Percentiles rank a stretch among this genome's conserved stretches.
These are phyloP conservation scores for Coniochaeta prunicola DNA, from an alignment of 2,329 filamentous ascomycete genomes.

Conservation along the genomic window DNA sequence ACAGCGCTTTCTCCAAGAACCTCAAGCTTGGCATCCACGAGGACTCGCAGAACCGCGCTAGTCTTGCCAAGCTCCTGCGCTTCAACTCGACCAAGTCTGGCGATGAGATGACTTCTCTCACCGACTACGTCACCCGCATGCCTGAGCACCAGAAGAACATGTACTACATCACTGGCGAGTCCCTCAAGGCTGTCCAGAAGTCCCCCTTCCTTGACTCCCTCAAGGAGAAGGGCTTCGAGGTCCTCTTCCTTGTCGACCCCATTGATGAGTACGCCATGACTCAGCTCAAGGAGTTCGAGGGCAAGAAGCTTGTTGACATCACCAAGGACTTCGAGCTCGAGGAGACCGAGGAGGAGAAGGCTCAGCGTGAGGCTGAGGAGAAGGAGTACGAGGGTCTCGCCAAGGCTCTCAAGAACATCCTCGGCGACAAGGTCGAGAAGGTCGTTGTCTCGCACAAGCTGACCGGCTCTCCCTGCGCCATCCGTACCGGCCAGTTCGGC, in stretches of 20 bases:
- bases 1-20: slow-evolving; percentile 99
- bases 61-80: slow-evolving; percentile 95
- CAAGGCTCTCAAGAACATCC: slow-evolving; percentile 98
- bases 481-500: slow-evolving; percentile 98
- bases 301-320: slow-evolving; percentile 99
- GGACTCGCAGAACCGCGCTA: slow-evolving; percentile 91
- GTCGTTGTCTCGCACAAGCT: slow-evolving; percentile 99
- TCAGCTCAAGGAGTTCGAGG: slow-evolving; percentile 99
- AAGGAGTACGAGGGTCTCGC: slow-evolving; percentile 94
- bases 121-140: slow-evolving; percentile 99
- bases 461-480: slow-evolving; percentile 87
- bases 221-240: slow-evolving; percentile 99
- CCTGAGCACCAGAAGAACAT: slow-evolving; percentile 99
- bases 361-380: slow-evolving; percentile 87
- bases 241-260: slow-evolving; percentile 97
- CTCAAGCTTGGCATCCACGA: slow-evolving; percentile 99
- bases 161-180: slow-evolving; percentile 99
- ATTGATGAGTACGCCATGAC: slow-evolving; percentile 99
- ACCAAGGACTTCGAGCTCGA: slow-evolving; percentile 99
- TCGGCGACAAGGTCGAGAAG: slow-evolving; percentile 99
- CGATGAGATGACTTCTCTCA: slow-evolving; percentile 87
- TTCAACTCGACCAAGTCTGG: slow-evolving; percentile 99
- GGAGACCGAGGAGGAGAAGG: slow-evolving; percentile 99
- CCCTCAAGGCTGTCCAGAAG: slow-evolving; percentile 94
- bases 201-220: slow-evolving; percentile 98